These are phyloP conservation scores for Carex cristatella DNA, from an alignment of 176 grass and related monocot genomes.

Conservation along the genomic window DNA sequence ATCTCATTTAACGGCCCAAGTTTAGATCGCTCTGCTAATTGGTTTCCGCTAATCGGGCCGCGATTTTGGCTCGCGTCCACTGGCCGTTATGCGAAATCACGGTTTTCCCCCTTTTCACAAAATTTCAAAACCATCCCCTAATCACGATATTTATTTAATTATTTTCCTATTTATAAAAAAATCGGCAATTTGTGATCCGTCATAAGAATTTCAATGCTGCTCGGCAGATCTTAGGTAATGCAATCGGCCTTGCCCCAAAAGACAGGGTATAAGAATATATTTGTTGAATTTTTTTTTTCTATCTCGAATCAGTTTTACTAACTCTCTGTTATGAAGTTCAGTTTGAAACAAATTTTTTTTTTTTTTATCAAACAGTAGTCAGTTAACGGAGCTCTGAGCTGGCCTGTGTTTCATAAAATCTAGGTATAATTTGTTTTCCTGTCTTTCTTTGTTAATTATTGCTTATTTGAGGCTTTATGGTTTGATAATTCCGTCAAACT, in stretches of 20 bases:
- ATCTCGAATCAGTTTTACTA: not conserved
- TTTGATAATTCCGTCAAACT: not conserved
- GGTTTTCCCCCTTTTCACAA: no score
- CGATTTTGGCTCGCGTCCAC: no score
- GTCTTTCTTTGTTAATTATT: not conserved
- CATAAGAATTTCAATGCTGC: conserved; percentile 49
- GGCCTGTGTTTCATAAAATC: not conserved
- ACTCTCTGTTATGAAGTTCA: not conserved
- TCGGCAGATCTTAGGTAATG: conserved; percentile 66
- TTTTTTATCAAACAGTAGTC: no score
- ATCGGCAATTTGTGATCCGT: conserved; percentile 76
- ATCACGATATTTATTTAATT: no score
- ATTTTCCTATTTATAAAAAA: no score
- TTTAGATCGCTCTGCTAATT: no score
- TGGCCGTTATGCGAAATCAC: no score
- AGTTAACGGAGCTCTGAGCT: not conserved
- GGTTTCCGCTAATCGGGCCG: no score
- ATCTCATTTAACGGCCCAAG: no score
- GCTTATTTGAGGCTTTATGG: not conserved
- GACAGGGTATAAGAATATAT: conserved; percentile 40
- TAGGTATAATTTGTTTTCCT: not conserved
- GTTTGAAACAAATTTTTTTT: no score
- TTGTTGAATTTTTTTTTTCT: not conserved
- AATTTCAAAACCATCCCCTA: no score
- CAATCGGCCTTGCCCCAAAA: conserved; percentile 79